A percentile compares a stretch with the other conserved stretches of the same genome.
These are phyloP conservation scores for Epichloe sylvatica DNA, from an alignment of 2,329 filamentous ascomycete species.

Conservation along the genomic window DNA sequence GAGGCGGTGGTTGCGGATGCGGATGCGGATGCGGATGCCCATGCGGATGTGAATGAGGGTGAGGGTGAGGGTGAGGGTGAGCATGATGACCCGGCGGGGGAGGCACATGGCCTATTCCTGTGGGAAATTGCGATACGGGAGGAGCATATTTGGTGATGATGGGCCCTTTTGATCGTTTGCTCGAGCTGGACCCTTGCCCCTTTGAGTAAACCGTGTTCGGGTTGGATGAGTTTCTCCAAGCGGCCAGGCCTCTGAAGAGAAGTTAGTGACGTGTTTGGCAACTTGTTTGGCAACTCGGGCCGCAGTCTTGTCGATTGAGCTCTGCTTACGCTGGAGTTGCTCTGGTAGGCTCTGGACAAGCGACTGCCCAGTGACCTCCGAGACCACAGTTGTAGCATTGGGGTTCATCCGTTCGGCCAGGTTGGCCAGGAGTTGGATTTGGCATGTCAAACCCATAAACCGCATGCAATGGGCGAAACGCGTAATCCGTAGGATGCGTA, in stretches of 20 bases:
- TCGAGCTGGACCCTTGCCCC: slow-evolving; percentile 17
- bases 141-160: slow-evolving; percentile 24
- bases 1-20: neutral
- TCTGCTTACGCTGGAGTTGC: slow-evolving; percentile 35
- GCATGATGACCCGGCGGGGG: slow-evolving; percentile 13
- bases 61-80: neutral
- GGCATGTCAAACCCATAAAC: slow-evolving; percentile 14
- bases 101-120: slow-evolving; percentile 9
- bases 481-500: neutral
- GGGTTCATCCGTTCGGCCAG: slow-evolving; percentile 20
- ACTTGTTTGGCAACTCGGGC: neutral
- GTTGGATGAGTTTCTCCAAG: slow-evolving; percentile 22
- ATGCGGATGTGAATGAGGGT: neutral
- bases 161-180: slow-evolving; percentile 19
- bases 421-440: slow-evolving; percentile 15
- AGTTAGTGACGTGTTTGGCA: slow-evolving; percentile 4
- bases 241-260: slow-evolving; percentile 20
- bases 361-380: slow-evolving; percentile 36
- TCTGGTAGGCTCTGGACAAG: slow-evolving; percentile 37
- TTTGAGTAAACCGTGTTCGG: slow-evolving; percentile 13
- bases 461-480: neutral
- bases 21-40: neutral
- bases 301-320: neutral
- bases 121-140: slow-evolving; percentile 9
- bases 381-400: slow-evolving; percentile 42